Percentiles rank a stretch among this genome's conserved stretches.
These are phyloP conservation scores for Pythium biforme DNA, from an alignment of 352 stramenopile species.

Conservation along the genomic window DNA sequence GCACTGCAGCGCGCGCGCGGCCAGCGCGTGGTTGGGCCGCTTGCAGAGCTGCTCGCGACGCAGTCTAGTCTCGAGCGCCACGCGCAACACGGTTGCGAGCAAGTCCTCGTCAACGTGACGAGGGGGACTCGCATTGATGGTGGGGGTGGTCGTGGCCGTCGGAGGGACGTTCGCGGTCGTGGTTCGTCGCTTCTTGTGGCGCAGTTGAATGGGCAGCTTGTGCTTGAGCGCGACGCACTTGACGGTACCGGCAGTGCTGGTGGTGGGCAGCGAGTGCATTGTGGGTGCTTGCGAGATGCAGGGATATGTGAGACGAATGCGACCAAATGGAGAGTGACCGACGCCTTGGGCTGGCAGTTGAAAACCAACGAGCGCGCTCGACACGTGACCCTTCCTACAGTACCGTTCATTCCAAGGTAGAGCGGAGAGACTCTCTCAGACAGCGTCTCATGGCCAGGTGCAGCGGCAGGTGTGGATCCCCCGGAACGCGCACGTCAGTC, in stretches of 20 bases:
- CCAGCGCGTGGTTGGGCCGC: neutral
- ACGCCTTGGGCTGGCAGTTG: neutral
- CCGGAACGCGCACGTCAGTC: constrained; percentile 20
- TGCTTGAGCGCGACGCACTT: constrained; percentile 14
- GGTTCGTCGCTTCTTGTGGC: neutral
- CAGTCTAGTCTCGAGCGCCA: constrained; percentile 35
- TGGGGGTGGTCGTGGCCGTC: neutral
- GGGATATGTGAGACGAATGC: neutral
- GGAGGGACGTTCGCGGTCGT: neutral
- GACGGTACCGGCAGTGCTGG: neutral
- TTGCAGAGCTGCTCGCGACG: constrained; percentile 22
- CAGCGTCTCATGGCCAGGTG: constrained; percentile 9
- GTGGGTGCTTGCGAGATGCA: neutral
- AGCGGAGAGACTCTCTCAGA: no score
- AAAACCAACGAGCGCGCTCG: neutral
- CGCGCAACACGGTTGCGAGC: constrained; percentile 39
- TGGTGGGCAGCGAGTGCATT: constrained; percentile 21
- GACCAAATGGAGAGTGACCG: constrained; percentile 5
- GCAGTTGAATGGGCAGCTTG: constrained; percentile 7
- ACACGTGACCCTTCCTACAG: constrained; percentile 16
- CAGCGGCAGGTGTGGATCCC: constrained; percentile 8
- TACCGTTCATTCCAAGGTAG: constrained; percentile 4
- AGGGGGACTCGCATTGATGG: neutral
- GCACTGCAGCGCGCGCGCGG: constrained; percentile 23
- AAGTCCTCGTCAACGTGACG: constrained; percentile 38